Percentiles rank a stretch among this genome's conserved stretches.
Conservation (phyloP, 1,284 basidiomycete genomes). For the Papiliotrema fonsecae region DNA sequence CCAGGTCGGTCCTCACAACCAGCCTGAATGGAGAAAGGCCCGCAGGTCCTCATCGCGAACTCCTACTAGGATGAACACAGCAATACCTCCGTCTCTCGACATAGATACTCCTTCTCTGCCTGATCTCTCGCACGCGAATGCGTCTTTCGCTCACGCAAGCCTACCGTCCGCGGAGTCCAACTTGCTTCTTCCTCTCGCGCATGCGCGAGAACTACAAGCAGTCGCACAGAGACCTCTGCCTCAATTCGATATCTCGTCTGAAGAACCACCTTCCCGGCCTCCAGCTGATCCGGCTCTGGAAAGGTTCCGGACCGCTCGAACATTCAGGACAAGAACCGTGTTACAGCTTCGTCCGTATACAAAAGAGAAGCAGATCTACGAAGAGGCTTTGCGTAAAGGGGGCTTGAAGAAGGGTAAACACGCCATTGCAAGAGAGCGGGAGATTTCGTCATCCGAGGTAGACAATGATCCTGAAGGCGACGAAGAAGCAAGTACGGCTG, state of each 20-base stretch:
- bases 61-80: neutral
- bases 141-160: too few species aligned
- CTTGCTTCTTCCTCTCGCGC: too few species aligned
- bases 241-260: too few species aligned
- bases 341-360: constrained; percentile 48
- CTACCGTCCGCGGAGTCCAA: too few species aligned
- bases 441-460: constrained; percentile 14
- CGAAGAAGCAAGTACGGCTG: constrained; percentile 13
- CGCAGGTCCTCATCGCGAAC: neutral
- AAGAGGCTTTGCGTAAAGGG: constrained; percentile 33
- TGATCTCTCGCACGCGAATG: neutral
- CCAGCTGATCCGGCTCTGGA: constrained; percentile 32
- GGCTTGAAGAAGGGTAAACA: constrained; percentile 33
- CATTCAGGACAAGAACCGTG: constrained; percentile 45
- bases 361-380: constrained; percentile 41
- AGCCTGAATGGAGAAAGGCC: neutral
- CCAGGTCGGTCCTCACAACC: constrained; percentile 4
- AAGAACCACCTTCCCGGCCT: too few species aligned
- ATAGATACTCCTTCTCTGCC: neutral
- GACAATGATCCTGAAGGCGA: constrained; percentile 16
- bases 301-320: constrained; percentile 39
- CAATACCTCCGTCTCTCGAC: too few species aligned
- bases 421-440: constrained; percentile 17
- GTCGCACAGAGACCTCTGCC: too few species aligned
- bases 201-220: too few species aligned